Base-by-base conservation (phyloP, 176 grass and related monocot genomes). In the Cenchrus fungigraminus region DNA sequence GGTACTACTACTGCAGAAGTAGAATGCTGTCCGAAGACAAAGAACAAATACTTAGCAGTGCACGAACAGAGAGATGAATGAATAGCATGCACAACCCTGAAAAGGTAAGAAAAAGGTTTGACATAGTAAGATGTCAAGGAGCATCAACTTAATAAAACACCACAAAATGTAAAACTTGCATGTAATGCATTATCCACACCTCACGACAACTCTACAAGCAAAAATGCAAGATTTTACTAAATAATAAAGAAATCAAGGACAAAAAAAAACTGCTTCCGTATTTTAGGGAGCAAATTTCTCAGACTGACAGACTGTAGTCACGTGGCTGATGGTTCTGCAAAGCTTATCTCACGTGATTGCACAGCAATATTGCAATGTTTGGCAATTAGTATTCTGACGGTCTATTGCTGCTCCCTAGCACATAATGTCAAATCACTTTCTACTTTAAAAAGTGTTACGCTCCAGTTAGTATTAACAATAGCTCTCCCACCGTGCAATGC, bases 391-490 rank as follows among this genome's bases (percentile, higher is more conserved):
- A 61, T 2, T 74, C 8, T 55, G 45, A 77, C 22, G n/a, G 53
- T 20, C 63, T 82, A 34, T 42, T 74, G 58, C 61, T 80, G 20
- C 40, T 84, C 50, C 51, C 10, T 85, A 32, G 65, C 19, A 43
- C 31, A 25, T 51, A 84, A 84, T 51, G 51, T 32, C 52, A 89
- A 59, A 43, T 71, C 57, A 20, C 12, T 10, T 1, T 51, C 16
- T 64, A 56, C 58, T 40, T 59, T 13, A 68, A 79, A 56, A 72
- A 25, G n/a, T 2, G 25, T 71, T 49, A 13, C 6, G 71, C 17
- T 47, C 4, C 1, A 19, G 69, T 78, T 60, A 34, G 79, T 45
- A 47, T 66, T 84, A 79, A 84, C 80, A 9, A 84, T 15, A 31
- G 2, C 60, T 53, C 64, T 25, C 16, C 68, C 13, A 58, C 16